A percentile compares a stretch with the other conserved stretches of the same genome.
phyloP scores from a whole-genome alignment of 2,329 filamentous ascomycete genomes.

The Didymella pomorum region DNA sequence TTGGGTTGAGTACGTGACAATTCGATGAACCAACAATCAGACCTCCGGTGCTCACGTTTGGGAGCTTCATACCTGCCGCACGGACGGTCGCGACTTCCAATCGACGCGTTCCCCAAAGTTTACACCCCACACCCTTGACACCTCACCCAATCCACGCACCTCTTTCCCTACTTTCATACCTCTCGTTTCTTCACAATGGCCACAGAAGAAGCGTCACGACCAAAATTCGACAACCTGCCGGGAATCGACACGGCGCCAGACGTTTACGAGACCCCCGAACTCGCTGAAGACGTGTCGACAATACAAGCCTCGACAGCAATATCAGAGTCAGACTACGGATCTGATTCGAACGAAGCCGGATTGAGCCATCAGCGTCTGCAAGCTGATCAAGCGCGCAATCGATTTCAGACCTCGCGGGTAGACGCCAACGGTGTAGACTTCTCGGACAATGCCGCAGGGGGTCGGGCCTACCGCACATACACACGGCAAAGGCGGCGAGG shows the following conservation, averaged over 20 bases:
- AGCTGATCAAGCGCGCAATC: slow-evolving; percentile 78
- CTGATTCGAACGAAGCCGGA: slow-evolving; percentile 40
- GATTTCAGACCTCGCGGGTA: slow-evolving; percentile 78
- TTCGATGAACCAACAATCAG: background rate
- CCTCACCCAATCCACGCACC: slow-evolving; percentile 7
- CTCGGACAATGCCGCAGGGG: slow-evolving; percentile 84
- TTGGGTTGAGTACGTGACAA: too few relatives aligned
- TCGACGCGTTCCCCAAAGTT: slow-evolving; percentile 29
- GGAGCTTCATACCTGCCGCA: slow-evolving; percentile 2
- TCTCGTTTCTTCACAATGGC: slow-evolving; percentile 31
- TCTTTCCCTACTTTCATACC: background rate
- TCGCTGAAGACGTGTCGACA: slow-evolving; percentile 89
- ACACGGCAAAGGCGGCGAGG: slow-evolving; percentile 70
- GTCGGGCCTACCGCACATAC: slow-evolving; percentile 79
- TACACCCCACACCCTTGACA: slow-evolving; percentile 15
- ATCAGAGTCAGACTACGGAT: slow-evolving; percentile 63
- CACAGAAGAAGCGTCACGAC: slow-evolving; percentile 42
- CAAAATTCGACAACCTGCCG: slow-evolving; percentile 60
- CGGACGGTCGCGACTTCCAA: slow-evolving; percentile 30
- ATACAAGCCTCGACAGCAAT: slow-evolving; percentile 61
- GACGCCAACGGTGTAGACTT: slow-evolving; percentile 84
- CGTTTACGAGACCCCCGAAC: slow-evolving; percentile 93
- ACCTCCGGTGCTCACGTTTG: background rate
- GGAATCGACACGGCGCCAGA: slow-evolving; percentile 81
- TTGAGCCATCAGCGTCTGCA: slow-evolving; percentile 81